Evolutionary conservation across 371 early-diverging fungal genomes (phyloP).

Genomic region (Apophysomyces variabilis): DNA sequence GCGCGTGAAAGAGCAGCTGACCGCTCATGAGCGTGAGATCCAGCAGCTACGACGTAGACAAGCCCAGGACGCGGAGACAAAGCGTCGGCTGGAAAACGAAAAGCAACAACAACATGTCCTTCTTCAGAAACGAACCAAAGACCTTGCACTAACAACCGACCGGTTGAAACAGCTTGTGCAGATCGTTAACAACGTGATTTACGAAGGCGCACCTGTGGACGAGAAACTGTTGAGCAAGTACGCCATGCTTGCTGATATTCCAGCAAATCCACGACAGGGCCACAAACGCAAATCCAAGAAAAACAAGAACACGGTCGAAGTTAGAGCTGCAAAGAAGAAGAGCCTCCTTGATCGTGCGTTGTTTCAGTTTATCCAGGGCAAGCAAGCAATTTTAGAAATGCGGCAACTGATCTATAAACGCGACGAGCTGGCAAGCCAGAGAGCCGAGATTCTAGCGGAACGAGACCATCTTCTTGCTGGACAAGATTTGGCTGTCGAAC

Average conservation of each 20-base stretch:
- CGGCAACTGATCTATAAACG: conserved; percentile 45
- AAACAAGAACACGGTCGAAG: conserved; percentile 16
- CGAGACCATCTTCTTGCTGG: conserved; percentile 62
- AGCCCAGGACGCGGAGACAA: conserved; percentile 60
- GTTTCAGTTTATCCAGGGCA: conserved; percentile 46
- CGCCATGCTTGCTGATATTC: conserved; percentile 23
- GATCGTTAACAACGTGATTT: conserved; percentile 38
- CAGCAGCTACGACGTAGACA: conserved; percentile 68
- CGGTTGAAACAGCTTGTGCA: conserved; percentile 51
- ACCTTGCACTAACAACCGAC: conserved; percentile 53
- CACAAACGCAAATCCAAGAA: conserved; percentile 15
- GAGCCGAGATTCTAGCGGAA: conserved; percentile 64
- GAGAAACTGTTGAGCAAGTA: conserved; percentile 26
- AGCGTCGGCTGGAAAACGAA: conserved; percentile 65
- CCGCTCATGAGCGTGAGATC: conserved; percentile 69
- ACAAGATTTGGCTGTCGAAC: conserved; percentile 50
- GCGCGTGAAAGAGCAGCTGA: conserved; percentile 60
- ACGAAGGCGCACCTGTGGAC: conserved; percentile 33
- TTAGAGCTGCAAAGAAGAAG: conserved; percentile 47
- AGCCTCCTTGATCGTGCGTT: conserved; percentile 63
- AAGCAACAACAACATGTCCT: conserved; percentile 59
- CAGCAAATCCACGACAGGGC: neutral
- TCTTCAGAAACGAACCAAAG: conserved; percentile 50
- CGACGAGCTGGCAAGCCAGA: conserved; percentile 63
- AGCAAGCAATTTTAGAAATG: conserved; percentile 43